Evolutionary conservation across 2,329 filamentous ascomycete species (phyloP), one percentile per base, ranked within the genome.

Genomic region (Zarea fungicola): DNA sequence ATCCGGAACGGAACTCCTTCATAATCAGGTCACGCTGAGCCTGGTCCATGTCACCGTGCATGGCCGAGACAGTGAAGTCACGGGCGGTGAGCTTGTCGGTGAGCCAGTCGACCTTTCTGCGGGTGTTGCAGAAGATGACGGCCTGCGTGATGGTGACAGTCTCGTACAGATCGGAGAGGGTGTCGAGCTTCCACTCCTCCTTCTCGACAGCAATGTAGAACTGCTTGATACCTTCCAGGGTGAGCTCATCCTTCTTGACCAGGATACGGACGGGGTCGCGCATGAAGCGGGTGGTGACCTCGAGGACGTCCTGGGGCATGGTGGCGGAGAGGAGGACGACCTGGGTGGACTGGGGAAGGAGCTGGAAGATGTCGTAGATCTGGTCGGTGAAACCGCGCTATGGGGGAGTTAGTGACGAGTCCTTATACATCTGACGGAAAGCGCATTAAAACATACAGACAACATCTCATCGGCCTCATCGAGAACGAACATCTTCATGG

Each of bases 211-310:
- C 93, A 75, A 99, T 97, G 80, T 96, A 99, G 80, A 96, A 99
- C 74, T 99, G 93, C 83, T 99, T 99, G 70, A 99, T 95, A 89
- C 93, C 93, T 78, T 99, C 93, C 52, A 99, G 89, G 66, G 93
- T 99, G 73, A 99, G 85, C 73, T 99, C 93, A 68, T 95, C 92
- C 84, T 96, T 96, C 87, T 99, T 99, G 75, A 99, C 93, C 62
- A 99, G 82, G 68, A 99, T 97, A 68, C 93, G 91, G 72, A 99
- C 88, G 60, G 93, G 93, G 75, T 99, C 93, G 64, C 90, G 91
- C 93, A 99, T 99, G 83, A 99, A 99, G 80, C 96, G 96, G 77
- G 92, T 97, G 68, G 93, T 99, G 68, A 99, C 91, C 79, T 99
- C 93, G 54, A 99, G 85, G 55, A 99, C 93, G 68, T 99, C 93